Evolutionary conservation across 345 rosid species (phyloP).

Genomic region (Camelina hispida): DNA sequence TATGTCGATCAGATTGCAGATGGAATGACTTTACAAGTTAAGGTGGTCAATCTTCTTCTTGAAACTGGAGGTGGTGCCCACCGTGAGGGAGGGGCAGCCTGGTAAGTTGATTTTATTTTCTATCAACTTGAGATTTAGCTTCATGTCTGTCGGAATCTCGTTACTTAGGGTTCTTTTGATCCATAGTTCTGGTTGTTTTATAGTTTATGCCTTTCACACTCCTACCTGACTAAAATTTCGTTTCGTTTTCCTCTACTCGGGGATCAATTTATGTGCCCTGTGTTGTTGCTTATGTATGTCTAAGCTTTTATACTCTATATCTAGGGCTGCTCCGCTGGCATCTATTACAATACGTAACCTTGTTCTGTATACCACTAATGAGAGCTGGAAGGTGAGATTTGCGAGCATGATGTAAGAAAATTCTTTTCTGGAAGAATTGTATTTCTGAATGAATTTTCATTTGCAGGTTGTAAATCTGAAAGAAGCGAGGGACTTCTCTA

Average conservation of each 20-base stretch:
- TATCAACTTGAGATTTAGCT: background rate
- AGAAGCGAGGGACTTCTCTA: constrained; percentile 93
- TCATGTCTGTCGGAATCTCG: constrained; percentile 20
- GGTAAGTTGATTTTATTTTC: constrained; percentile 57
- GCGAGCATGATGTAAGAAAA: constrained; percentile 18
- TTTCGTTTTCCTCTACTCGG: background rate
- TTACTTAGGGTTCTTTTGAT: background rate
- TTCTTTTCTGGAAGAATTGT: background rate
- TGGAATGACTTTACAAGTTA: constrained; percentile 94
- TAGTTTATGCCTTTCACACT: constrained; percentile 14
- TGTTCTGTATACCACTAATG: constrained; percentile 81
- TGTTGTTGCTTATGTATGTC: constrained; percentile 15
- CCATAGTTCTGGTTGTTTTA: background rate
- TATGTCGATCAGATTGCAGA: constrained; percentile 83
- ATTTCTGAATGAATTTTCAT: constrained; percentile 29
- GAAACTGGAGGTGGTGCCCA: constrained; percentile 83
- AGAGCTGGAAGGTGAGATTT: constrained; percentile 84
- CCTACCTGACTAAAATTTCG: background rate
- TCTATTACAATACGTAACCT: constrained; percentile 89
- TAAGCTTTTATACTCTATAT: constrained; percentile 39
- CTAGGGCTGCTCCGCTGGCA: constrained; percentile 96
- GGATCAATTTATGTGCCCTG: constrained; percentile 7
- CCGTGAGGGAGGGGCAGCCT: constrained; percentile 80
- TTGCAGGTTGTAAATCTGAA: constrained; percentile 89
- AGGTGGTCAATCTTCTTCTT: constrained; percentile 89